Conservation (phyloP, 2,329 filamentous ascomycete genomes). For the Domatiomyces catenatus region DNA sequence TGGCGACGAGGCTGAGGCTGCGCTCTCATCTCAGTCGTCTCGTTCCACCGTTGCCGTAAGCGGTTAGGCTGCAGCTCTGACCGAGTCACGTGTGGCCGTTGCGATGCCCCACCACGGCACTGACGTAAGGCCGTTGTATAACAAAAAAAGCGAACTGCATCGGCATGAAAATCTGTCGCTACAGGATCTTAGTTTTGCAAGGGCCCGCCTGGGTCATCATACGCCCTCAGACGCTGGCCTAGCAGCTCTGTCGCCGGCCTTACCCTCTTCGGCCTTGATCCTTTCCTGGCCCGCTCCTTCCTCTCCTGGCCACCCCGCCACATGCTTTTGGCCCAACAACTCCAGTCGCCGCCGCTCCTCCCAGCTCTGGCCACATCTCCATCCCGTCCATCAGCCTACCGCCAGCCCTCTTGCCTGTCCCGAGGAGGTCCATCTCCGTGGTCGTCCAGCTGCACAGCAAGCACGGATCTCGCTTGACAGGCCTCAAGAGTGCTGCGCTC, state of each 20-base stretch:
- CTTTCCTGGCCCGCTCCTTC: neutral
- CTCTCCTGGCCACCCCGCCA: neutral
- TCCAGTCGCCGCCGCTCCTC: neutral
- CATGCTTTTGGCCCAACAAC: neutral
- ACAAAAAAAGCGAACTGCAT: neutral
- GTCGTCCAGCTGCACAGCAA: neutral
- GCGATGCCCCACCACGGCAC: neutral
- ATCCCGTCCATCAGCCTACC: neutral
- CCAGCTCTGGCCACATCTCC: neutral
- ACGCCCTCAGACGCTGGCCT: neutral
- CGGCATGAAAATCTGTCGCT: neutral
- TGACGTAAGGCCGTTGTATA: neutral
- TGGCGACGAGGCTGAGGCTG: neutral
- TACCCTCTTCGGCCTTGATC: neutral
- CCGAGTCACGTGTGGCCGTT: neutral
- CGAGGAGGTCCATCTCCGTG: neutral
- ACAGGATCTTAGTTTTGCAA: neutral
- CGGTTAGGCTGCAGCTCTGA: neutral
- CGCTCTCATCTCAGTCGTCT: neutral
- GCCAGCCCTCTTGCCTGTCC: neutral
- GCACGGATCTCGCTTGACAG: slow-evolving; percentile 4
- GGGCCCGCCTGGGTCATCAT: neutral
- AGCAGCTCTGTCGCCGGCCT: neutral
- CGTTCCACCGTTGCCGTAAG: neutral
- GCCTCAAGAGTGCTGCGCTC: slow-evolving; percentile 15